phyloP scores from a whole-genome alignment of 495 filamentous ascomycete genomes.

The Penicillium pancosmium region DNA sequence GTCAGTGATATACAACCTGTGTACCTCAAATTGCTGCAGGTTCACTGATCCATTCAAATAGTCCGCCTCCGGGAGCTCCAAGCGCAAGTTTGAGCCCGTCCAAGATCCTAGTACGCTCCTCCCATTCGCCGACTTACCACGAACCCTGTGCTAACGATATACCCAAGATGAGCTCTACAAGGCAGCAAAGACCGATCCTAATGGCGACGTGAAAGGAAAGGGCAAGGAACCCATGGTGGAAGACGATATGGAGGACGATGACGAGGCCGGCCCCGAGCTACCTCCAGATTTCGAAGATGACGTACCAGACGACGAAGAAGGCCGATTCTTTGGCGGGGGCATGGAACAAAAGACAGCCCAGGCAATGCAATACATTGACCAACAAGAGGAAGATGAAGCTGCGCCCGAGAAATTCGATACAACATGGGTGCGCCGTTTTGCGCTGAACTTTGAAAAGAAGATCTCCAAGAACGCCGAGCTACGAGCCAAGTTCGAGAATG shows the following conservation, averaged over 20 bases:
- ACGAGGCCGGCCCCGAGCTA: constrained; percentile 67
- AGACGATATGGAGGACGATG: constrained; percentile 65
- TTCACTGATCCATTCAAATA: constrained; percentile 41
- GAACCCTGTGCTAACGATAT: constrained; percentile 26
- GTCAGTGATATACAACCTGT: constrained; percentile 39
- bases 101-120: constrained; percentile 67
- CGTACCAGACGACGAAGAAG: constrained; percentile 80
- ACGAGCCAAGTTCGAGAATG: constrained; percentile 81
- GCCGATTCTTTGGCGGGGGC: constrained; percentile 93
- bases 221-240: constrained; percentile 60
- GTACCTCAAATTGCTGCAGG: not conserved
- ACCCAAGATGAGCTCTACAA: constrained; percentile 77
- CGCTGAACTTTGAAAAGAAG: constrained; percentile 85
- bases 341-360: constrained; percentile 78
- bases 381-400: constrained; percentile 60
- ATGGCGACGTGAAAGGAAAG: constrained; percentile 64
- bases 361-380: constrained; percentile 88
- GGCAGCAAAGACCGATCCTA: constrained; percentile 69
- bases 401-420: constrained; percentile 76
- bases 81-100: constrained; percentile 76
- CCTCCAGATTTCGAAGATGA: constrained; percentile 65
- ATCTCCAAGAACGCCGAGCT: constrained; percentile 93
- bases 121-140: not conserved
- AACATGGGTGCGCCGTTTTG: constrained; percentile 80
- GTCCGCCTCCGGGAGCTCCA: constrained; percentile 49